Base-by-base conservation (phyloP, 1,284 basidiomycete species). In the Malassezia vespertilionis region DNA sequence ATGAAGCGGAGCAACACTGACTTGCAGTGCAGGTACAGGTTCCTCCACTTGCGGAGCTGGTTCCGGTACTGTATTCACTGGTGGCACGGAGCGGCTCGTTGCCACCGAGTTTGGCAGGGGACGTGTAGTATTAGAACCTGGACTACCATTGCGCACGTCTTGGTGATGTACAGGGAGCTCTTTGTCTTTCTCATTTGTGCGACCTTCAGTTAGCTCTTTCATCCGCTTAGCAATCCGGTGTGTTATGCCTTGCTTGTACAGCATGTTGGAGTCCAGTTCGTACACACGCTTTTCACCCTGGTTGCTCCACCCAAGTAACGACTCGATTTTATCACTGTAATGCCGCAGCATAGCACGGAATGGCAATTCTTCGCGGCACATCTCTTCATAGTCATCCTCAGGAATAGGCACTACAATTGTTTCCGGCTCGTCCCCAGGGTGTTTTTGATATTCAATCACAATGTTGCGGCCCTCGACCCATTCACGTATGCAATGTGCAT, bases 401-500 rank as follows among this genome's bases (percentile, higher is more conserved):
- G 53, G 44, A 23, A 70, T 40, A 17, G 54, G 52, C 21, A 70
- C 60, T 11, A 67, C 59, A 26, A 60, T 48, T 2, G 64, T 61
- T 21, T 56, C 47, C 12, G 61, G 49, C 26, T 70, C 68, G 32
- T 54, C 56, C 12, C 48, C 52, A 23, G 53, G 48, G 26, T 34
- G 38, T 41, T 60, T 41, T 43, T 60, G 60, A 44, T 65, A 57
- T 41, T 70, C 64, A 30, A 69, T 45, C 15, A 70, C 54, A 5
- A 70, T 51, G 9, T 63, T 54, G 44, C 57, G 42, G 3, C 68
- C 68, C 41, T 70, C 66, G 14, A 67, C 52, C 66, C 66, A 70
- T 27, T 63, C 52, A 18, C 54, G 52, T 7, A 58, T 45, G 17
- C 46, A 53, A 2, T 58, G 67, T 4, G 46, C 31, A 9, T 37